phyloP scores from a whole-genome alignment of 139 green algal species.

The Tetraselmis chui region DNA sequence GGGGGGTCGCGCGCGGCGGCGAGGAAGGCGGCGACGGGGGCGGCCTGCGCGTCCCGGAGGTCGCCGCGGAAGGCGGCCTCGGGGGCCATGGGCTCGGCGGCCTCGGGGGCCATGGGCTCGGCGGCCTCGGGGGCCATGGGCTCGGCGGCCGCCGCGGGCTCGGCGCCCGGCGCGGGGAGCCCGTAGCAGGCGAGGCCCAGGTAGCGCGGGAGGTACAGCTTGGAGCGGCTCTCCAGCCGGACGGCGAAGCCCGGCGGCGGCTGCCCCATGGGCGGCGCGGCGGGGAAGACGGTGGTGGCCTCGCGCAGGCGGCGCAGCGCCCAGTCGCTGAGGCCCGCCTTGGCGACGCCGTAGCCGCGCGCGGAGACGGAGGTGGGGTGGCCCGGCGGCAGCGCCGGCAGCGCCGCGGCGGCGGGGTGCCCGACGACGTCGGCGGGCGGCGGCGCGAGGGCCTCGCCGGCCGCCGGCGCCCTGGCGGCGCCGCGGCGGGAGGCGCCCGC shows the following conservation, averaged over 20 bases:
- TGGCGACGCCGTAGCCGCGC: background rate
- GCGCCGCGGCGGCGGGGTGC: too few relatives aligned
- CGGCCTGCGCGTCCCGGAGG: conserved; percentile 9
- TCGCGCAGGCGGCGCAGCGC: background rate
- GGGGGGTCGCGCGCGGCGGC: conserved; percentile 11
- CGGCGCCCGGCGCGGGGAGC: background rate
- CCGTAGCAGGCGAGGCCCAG: conserved; percentile 11
- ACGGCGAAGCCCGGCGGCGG: background rate
- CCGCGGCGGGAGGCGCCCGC: background rate
- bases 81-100: background rate
- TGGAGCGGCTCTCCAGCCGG: background rate
- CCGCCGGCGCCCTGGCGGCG: background rate
- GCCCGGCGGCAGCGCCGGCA: too few relatives aligned
- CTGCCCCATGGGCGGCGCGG: background rate
- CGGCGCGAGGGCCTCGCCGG: too few relatives aligned
- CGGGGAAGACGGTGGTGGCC: background rate
- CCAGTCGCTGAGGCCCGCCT: background rate
- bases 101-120: background rate
- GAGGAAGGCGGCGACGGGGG: conserved; percentile 11
- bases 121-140: background rate
- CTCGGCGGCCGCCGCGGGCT: background rate
- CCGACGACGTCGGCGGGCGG: too few relatives aligned
- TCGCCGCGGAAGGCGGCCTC: conserved; percentile 8
- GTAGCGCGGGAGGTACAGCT: conserved; percentile 12
- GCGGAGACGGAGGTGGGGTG: background rate